Evolutionary conservation across 805 yeast genomes (phyloP), one percentile per base, ranked within the genome.

Genomic region (Saturnispora dispora): DNA sequence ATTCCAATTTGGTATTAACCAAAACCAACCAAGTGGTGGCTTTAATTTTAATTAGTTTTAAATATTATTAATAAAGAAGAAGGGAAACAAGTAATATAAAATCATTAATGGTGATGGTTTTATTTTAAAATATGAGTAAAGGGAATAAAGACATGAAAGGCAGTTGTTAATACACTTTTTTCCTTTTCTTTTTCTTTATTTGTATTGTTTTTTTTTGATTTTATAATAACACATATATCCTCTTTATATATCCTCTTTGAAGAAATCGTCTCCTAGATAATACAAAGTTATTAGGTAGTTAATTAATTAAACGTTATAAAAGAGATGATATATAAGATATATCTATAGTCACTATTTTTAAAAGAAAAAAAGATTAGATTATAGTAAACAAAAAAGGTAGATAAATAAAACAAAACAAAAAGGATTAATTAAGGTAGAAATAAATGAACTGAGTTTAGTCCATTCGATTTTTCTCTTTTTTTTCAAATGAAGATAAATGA

Each of bases 1-100:
- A 46, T 93, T 85, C 69, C 88, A 89, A 1, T 93, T 93, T 68
- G 96, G 96, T 55, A 79, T 86, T 55, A 74, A 78, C 57, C 77
- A 76, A 49, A 81, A 72, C 56, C 51, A 59, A 47, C 65, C 60
- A 52, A 75, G 71, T 58, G 72, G 71, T 50, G 75, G 75, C 52
- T 80, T 78, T 65, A 73, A 76, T 58, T 80, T 78, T 52, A 68
- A 67, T 54, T 67, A 55, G 51, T 15, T 25, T 33, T 33, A 15
- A 39, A 28, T n/a, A 25, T 40, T 23, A 22, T 40, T n/a, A 36
- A 36, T 36, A 36, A 36, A 36, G 18, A 36, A 36, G 18, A 36
- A 36, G 4, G 40, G n/a, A 36, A 36, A 36, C 20, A 22, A 40
- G 22, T 40, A 23, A 23, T 22, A 11, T 23, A 18, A 40, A 40